Evolutionary conservation across 2,329 filamentous ascomycete genomes (phyloP), one percentile per base, ranked within the genome.

Genomic region (Phialophora expanda): DNA sequence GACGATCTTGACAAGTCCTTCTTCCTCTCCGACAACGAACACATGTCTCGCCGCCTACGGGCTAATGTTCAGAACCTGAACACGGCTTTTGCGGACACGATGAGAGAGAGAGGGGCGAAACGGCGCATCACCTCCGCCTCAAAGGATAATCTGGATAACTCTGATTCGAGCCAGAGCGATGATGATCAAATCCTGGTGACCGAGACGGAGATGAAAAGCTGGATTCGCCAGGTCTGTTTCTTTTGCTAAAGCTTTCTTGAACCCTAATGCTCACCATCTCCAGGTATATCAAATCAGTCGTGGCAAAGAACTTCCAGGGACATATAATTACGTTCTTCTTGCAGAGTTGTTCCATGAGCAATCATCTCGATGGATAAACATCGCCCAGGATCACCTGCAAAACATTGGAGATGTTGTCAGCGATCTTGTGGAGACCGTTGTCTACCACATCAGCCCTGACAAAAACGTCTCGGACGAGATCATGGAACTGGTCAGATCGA

Each of bases 1-100:
- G 30, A 32, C 30, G 30, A 32, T 32, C 59, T 32, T 0, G 75
- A 82, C 62, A 64, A 73, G 0, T 82, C 82, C 66, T 82, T 83
- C 66, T 61, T 72, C 9, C 61, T 62, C 65, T 61, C 72, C 2
- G 59, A 73, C 1, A 66, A 62, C 54, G 50, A 64, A 0, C 66
- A 69, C 0, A 70, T 74, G 24, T 59, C 57, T 48, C 71, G 73
- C 26, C 73, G 74, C 2, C 70, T 78, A 1, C 71, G 77, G 1
- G 73, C 75, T 0, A 34, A 71, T 2, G 64, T 76, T n/a, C 70
- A 73, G 7, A 65, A 72, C 9, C 46, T 74, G 8, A 74, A 76
- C 41, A 67, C 74, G 1, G 65, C 64, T 17, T 78, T 78, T 50
- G 72, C 73, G 0, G 70, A 75, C 9, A 28, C 51, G 4, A 65